Conservation (phyloP, 2,329 filamentous ascomycete species). For the Clathrospora elynae region DNA sequence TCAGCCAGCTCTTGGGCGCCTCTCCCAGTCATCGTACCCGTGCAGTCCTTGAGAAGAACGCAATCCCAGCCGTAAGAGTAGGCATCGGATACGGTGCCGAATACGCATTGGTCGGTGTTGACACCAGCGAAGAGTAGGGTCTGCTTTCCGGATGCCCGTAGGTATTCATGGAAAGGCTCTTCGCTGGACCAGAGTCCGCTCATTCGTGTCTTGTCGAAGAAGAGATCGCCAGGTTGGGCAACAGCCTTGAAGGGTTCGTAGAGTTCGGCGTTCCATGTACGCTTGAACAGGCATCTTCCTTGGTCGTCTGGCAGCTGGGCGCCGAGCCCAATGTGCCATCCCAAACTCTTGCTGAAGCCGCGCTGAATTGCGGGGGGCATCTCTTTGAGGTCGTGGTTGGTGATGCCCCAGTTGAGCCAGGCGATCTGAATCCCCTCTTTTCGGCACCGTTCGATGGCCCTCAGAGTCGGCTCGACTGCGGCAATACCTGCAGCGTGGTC, state of each 20-base stretch:
- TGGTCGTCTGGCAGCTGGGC: conserved; percentile 45
- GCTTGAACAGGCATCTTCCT: conserved; percentile 51
- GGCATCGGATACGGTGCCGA: conserved; percentile 50
- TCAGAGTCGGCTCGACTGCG: conserved; percentile 45
- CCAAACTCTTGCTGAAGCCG: conserved; percentile 50
- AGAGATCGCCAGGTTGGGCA: conserved; percentile 47
- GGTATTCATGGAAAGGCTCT: conserved; percentile 50
- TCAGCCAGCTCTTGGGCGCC: conserved; percentile 49
- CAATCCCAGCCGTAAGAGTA: conserved; percentile 52
- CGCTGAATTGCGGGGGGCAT: conserved; percentile 52
- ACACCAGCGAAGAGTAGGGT: conserved; percentile 51
- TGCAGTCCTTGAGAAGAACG: conserved; percentile 50
- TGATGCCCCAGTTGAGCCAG: conserved; percentile 52
- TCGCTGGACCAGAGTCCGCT: conserved; percentile 50
- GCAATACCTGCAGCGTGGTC: conserved; percentile 38
- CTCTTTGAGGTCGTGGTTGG: conserved; percentile 44
- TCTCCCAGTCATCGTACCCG: conserved; percentile 50
- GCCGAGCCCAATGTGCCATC: conserved; percentile 51
- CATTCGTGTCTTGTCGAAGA: conserved; percentile 53
- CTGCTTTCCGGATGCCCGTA: conserved; percentile 49
- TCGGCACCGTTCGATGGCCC: conserved; percentile 49
- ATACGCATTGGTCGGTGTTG: conserved; percentile 52
- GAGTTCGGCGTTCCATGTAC: conserved; percentile 52
- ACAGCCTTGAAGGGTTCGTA: conserved; percentile 49
- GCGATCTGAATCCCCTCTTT: conserved; percentile 49